These are phyloP conservation scores for Immersiella caudata DNA, from an alignment of 495 filamentous ascomycete species.

Conservation along the genomic window DNA sequence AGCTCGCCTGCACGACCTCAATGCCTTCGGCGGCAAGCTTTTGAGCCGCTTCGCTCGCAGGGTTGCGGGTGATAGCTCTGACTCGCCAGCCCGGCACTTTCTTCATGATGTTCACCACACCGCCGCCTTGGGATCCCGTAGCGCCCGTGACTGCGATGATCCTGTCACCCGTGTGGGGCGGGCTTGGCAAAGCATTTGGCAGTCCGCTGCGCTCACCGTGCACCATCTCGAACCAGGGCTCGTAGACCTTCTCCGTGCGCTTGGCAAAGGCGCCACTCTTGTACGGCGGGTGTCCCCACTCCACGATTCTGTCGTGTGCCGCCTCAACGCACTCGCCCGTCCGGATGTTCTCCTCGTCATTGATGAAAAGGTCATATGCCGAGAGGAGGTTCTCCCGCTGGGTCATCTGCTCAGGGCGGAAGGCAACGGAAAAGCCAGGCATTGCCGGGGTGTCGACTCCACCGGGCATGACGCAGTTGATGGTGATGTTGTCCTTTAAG, in stretches of 20 bases:
- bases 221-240: conserved; percentile 45
- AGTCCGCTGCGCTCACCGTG: conserved; percentile 45
- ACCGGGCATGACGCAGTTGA: conserved; percentile 41
- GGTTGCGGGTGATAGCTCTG: conserved; percentile 25
- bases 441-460: conserved; percentile 41
- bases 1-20: conserved; percentile 30
- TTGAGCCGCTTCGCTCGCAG: conserved; percentile 20
- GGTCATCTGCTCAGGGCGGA: conserved; percentile 38
- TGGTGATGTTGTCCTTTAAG: conserved; percentile 44
- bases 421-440: conserved; percentile 40
- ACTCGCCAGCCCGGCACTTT: conserved; percentile 20
- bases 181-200: conserved; percentile 1
- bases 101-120: conserved; percentile 26
- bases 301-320: conserved; percentile 37
- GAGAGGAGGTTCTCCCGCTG: not conserved
- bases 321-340: conserved; percentile 41
- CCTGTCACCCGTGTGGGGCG: conserved; percentile 12
- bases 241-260: conserved; percentile 42
- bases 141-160: conserved; percentile 25
- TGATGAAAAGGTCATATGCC: conserved; percentile 41
- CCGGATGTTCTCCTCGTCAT: conserved; percentile 30
- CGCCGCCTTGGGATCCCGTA: conserved; percentile 27
- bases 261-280: conserved; percentile 32
- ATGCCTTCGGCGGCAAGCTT: conserved; percentile 26
- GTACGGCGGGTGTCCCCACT: conserved; percentile 29